These are phyloP conservation scores for Zymoseptoria tritici DNA, from an alignment of 2,329 filamentous ascomycete species.

Conservation along the genomic window DNA sequence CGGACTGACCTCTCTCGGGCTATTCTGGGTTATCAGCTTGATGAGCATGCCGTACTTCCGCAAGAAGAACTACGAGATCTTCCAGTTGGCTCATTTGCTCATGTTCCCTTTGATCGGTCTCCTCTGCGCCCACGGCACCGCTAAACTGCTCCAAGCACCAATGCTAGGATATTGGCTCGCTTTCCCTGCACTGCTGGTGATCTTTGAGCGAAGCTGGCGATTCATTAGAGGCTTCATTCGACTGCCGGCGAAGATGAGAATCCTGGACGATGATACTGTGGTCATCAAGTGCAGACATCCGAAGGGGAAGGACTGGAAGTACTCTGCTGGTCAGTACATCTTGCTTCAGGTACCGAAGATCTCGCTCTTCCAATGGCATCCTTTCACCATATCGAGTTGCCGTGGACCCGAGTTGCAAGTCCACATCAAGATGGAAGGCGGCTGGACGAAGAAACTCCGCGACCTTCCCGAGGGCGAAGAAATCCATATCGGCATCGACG, in stretches of 20 bases:
- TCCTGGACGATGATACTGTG: conserved; percentile 49
- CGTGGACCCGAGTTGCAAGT: conserved; percentile 45
- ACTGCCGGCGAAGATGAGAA: conserved; percentile 42
- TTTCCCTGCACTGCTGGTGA: conserved; percentile 45
- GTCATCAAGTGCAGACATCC: conserved; percentile 44
- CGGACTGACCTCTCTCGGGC: conserved; percentile 42
- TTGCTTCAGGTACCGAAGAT: conserved; percentile 49
- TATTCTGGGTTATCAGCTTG: conserved; percentile 45
- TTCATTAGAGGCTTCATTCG: conserved; percentile 42
- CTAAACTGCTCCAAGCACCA: conserved; percentile 45
- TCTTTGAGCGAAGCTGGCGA: conserved; percentile 44
- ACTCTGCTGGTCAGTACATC: conserved; percentile 52
- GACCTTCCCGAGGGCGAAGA: conserved; percentile 33
- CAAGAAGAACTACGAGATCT: conserved; percentile 49
- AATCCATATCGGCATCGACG: conserved; percentile 49
- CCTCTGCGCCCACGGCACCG: conserved; percentile 49
- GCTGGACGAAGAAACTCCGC: conserved; percentile 47
- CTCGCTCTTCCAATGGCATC: conserved; percentile 52
- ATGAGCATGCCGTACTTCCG: conserved; percentile 47
- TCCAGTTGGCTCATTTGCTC: conserved; percentile 50
- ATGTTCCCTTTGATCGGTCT: conserved; percentile 53
- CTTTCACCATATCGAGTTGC: conserved; percentile 52
- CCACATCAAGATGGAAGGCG: conserved; percentile 53
- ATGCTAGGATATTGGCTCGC: conserved; percentile 53
- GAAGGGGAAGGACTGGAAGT: conserved; percentile 44